Evolutionary conservation across 2,329 filamentous ascomycete genomes (phyloP), one percentile per base, ranked within the genome.

Genomic region (Penicillium griseofulvum): DNA sequence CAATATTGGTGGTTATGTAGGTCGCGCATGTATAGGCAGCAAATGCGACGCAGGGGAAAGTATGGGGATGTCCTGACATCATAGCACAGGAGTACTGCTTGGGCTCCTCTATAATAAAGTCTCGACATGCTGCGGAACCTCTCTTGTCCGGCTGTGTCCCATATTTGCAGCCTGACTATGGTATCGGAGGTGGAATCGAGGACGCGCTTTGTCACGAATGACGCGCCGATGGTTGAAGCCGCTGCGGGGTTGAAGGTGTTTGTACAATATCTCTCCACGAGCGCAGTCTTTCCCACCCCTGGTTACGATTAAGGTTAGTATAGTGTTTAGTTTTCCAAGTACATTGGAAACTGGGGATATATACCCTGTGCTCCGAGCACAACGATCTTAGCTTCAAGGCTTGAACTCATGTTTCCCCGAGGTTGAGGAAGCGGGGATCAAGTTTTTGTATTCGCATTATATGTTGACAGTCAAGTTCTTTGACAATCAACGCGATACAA

Each of bases 61-160:
- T 31, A 14, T 33, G 11, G 19, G 47, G 52, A 50, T 44, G 37
- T 26, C 24, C 52, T 54, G 52, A 54, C 52, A 78, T 90, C 90
- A 79, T 97, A 97, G 81, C 92, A 96, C 44, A 97, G 83, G 57
- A 97, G 90, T 67, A 90, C 94, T 55, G 92, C 92, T 70, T 96
- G 93, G 59, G 93, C 93, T 70, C 92, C 92, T 69, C 93, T 88
- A 77, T 99, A 99, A 80, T 97, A 97, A 51, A 99, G 85, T 54
- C 92, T 88, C 10, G 91, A 95, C 68, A 99, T 97, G 59, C 89
- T 92, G 65, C 93, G 86, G 74, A 97, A 99, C 54, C 93, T 86
- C 78, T 99, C 93, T 71, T 99, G 93, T 58, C 93, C 93, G 54
- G 93, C 91, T 33, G 92, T 97, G 71, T 97, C 92, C 92, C 92